Evolutionary conservation across 257 asterid species (phyloP), one percentile per base, ranked within the genome.

Genomic region (Eucommia ulmoides): DNA sequence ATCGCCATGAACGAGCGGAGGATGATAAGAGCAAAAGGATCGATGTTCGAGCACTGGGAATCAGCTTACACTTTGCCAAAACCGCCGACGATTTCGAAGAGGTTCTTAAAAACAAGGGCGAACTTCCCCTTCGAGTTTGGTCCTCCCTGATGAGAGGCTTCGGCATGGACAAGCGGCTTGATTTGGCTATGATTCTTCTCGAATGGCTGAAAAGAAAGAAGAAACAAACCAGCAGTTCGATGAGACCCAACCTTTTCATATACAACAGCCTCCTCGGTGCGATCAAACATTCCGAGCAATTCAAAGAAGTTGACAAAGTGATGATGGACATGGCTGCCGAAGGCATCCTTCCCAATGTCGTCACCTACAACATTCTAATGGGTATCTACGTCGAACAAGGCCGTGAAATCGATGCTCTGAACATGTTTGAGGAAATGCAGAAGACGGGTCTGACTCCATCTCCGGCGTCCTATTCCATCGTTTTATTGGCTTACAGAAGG

Each of bases 211-310:
- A 70, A 78, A 73, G 74, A 58, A 78, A 65, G 70, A 74, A 75
- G 52, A 67, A 62, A 33, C 82, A 73, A n/a, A 51, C 45, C 9
- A 65, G 55, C 62, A 53, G 69, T 47, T 24, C 76, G 5, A n/a
- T 76, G 18, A 63, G 33, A 53, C 82, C 68, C 12, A 83, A 86
- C 22, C 74, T 83, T 21, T 91, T 63, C 58, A 77, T 91, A 61
- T 86, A 80, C 49, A 89, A 89, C 72, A 76, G 80, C 55, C 73
- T 85, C 54, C 67, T 86, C 64, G 98, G 94, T 26, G 84, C 93
- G 3, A 54, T 74, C 51, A 86, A 86, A 63, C 84, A 74, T 65
- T 62, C 83, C 11, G 67, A 50, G 46, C 72, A 59, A 55, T 83
- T 69, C 45, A 67, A 66, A 19, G 19, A 33, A 44, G 84, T 70